Conservation (phyloP, 768 basidiomycete genomes). For the Boletus tylopilopsis region DNA sequence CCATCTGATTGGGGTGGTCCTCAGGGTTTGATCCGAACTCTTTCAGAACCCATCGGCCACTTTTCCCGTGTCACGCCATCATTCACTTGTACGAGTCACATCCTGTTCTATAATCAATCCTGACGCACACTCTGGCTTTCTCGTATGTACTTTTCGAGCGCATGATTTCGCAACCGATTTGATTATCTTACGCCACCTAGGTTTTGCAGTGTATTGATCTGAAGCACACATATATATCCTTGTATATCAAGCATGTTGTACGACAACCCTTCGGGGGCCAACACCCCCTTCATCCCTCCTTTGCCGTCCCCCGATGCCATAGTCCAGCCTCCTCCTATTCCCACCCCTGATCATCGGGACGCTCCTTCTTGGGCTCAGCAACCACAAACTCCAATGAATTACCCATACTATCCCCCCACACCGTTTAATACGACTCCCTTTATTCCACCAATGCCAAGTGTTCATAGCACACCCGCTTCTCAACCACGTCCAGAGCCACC, state of each 20-base stretch:
- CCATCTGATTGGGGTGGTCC: neutral
- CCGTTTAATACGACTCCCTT: conserved; percentile 38
- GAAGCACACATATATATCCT: conserved; percentile 22
- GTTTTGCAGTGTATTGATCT: conserved; percentile 23
- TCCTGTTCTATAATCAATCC: conserved; percentile 7
- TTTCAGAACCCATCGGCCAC: conserved; percentile 4
- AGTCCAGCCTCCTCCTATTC: conserved; percentile 36
- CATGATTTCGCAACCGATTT: conserved; percentile 5
- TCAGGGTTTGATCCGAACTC: conserved; percentile 2
- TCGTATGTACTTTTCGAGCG: conserved; percentile 13
- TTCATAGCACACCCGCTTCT: conserved; percentile 22
- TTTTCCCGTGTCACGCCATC: conserved; percentile 2
- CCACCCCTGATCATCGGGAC: conserved; percentile 25
- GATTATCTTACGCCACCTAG: conserved; percentile 9
- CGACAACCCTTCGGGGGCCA: conserved; percentile 28
- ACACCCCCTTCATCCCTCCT: conserved; percentile 40
- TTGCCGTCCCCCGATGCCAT: conserved; percentile 32
- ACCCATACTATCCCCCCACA: conserved; percentile 37
- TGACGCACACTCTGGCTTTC: neutral
- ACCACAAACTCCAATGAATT: conserved; percentile 33
- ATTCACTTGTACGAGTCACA: conserved; percentile 16
- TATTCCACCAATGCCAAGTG: conserved; percentile 33
- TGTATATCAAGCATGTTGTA: conserved; percentile 23
- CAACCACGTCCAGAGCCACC: conserved; percentile 26
- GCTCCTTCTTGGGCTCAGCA: conserved; percentile 34